Evolutionary conservation across 2,329 filamentous ascomycete genomes (phyloP), one percentile per base, ranked within the genome.

Genomic region (Monosporascus ibericus): DNA sequence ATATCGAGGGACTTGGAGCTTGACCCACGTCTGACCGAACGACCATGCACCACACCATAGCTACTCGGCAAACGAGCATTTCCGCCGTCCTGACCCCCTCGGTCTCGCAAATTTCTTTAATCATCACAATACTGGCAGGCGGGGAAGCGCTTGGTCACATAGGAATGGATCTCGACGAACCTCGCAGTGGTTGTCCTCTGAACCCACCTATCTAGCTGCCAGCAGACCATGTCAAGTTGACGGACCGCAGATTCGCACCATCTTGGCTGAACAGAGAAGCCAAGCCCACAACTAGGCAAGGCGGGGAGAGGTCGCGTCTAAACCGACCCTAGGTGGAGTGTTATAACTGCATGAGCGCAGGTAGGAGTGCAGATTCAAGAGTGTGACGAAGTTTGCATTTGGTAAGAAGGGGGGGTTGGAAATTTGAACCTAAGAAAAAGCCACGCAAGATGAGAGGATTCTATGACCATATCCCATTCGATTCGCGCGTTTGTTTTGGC

Each of bases 1-100:
- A 37, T 44, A 34, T 24, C 6, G 27, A 38, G 20, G 11, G 36
- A 38, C 9, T 37, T 18, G 37, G 54, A 55, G 52, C 50, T 52
- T 60, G 55, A 52, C 55, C 57, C 58, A 58, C 55, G 55, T 62
- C 58, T 59, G 58, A 59, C 60, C 60, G 59, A 61, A 54, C 24
- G 44, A 8, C 11, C 42, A 25, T 46, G 24, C 24, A 52, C 38
- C 48, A 46, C 48, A 47, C 38, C 55, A 52, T 48, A 48, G 36
- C 25, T 20, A 48, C 20, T 24, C 40, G 42, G 27, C 40, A 34
- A 22, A 30, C 17, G 8, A 24, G 6, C n/a, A 44, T 50, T 27
- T 18, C 17, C 34, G 55, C 54, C 54, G 46, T 24, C 17, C 42
- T 18, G 24, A n/a, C 42, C 17, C 24, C 42, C 5, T 46, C 24